Conservation (phyloP, 495 filamentous ascomycete species). For the Rhypophila decipiens region DNA sequence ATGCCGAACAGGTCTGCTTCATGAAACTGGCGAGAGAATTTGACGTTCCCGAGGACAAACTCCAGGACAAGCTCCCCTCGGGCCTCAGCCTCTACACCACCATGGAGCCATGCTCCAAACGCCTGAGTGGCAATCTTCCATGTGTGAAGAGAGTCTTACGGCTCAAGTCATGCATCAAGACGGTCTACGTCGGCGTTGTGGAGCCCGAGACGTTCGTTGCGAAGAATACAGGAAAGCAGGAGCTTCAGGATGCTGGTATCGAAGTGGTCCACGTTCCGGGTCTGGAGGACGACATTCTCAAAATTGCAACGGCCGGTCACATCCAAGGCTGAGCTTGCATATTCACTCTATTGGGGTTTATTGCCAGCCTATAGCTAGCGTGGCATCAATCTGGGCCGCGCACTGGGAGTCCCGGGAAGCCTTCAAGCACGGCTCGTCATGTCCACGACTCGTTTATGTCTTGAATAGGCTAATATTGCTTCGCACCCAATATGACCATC, state of each 20-base stretch:
- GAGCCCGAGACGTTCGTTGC: constrained; percentile 88
- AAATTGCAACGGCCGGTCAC: constrained; percentile 77
- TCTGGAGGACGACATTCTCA: constrained; percentile 73
- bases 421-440: too few relatives aligned
- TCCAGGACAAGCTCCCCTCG: constrained; percentile 50
- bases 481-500: too few relatives aligned
- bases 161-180: constrained; percentile 57
- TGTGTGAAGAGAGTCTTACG: constrained; percentile 76
- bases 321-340: too few relatives aligned
- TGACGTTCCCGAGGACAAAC: constrained; percentile 46
- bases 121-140: constrained; percentile 72
- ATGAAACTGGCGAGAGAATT: constrained; percentile 58
- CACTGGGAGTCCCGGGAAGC: too few relatives aligned
- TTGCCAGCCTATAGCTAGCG: too few relatives aligned
- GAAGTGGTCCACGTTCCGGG: constrained; percentile 64
- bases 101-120: constrained; percentile 83
- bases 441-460: too few relatives aligned
- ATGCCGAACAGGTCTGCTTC: constrained; percentile 90
- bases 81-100: constrained; percentile 76
- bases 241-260: constrained; percentile 69
- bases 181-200: constrained; percentile 79
- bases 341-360: too few relatives aligned
- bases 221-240: constrained; percentile 65
- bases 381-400: too few relatives aligned
- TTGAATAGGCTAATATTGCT: too few relatives aligned